These are phyloP conservation scores for Microdochium paspali DNA, from an alignment of 2,329 filamentous ascomycete genomes.

Conservation along the genomic window DNA sequence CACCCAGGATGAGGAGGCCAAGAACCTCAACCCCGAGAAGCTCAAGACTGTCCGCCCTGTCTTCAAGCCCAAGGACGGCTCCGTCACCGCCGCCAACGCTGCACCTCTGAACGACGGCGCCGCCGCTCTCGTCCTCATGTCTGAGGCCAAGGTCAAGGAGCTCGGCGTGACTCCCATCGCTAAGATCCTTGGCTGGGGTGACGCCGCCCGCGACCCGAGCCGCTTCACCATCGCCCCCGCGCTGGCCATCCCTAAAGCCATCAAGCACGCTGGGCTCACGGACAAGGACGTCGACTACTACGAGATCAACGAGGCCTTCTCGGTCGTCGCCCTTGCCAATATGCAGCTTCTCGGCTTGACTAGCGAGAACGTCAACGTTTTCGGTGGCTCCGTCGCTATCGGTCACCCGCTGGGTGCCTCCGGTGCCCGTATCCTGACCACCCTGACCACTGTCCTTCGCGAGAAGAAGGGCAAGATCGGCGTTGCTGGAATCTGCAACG, in stretches of 20 bases:
- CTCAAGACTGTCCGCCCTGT: constrained; percentile 77
- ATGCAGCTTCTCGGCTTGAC: constrained; percentile 78
- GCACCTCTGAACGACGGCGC: constrained; percentile 94
- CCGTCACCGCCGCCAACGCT: constrained; percentile 92
- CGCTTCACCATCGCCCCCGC: constrained; percentile 94
- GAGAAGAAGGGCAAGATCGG: constrained; percentile 93
- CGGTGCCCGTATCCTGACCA: constrained; percentile 87
- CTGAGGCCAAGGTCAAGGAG: constrained; percentile 87
- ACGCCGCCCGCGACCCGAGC: constrained; percentile 82
- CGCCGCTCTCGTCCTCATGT: constrained; percentile 84
- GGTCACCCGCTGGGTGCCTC: constrained; percentile 92
- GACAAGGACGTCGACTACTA: constrained; percentile 78
- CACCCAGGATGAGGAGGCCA: constrained; percentile 87
- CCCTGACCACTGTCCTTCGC: constrained; percentile 77
- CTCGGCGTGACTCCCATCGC: constrained; percentile 85
- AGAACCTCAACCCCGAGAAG: constrained; percentile 83
- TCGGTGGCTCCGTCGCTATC: constrained; percentile 89
- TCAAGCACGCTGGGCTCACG: constrained; percentile 83
- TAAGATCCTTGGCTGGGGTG: constrained; percentile 96
- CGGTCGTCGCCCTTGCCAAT: constrained; percentile 91
- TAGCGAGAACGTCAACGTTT: constrained; percentile 86
- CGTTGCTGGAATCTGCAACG: constrained; percentile 93
- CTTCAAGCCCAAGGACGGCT: constrained; percentile 72
- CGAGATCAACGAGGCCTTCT: constrained; percentile 99
- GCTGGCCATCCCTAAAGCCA: constrained; percentile 91